Percentiles rank a stretch among this genome's conserved stretches.
phyloP scores from a whole-genome alignment of 78 protist genomes.

The Speleostelium caveatum region DNA sequence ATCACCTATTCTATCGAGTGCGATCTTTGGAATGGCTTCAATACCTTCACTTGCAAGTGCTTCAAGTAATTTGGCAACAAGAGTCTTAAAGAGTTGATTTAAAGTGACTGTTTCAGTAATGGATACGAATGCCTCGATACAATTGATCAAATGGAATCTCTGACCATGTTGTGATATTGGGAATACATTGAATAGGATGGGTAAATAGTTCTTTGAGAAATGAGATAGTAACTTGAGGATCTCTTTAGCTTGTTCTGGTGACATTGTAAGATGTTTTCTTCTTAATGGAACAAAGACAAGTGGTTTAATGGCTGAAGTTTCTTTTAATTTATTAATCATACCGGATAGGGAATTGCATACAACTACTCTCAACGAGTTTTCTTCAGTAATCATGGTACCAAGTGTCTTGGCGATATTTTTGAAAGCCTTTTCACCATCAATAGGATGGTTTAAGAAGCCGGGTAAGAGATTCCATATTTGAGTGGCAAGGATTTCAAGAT shows the following conservation, averaged over 20 bases:
- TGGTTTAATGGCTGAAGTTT: neutral
- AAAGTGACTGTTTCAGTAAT: conserved; percentile 32
- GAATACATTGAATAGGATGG: conserved; percentile 56
- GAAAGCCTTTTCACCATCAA: conserved; percentile 15
- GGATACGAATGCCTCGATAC: conserved; percentile 46
- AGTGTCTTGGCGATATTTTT: conserved; percentile 23
- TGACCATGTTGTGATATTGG: conserved; percentile 39
- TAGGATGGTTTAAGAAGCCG: conserved; percentile 60
- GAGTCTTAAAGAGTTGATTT: conserved; percentile 14
- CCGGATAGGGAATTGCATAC: conserved; percentile 22
- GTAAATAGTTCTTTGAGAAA: conserved; percentile 48
- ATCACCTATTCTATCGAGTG: neutral
- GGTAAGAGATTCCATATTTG: conserved; percentile 69
- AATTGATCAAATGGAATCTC: neutral
- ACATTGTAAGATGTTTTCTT: conserved; percentile 4
- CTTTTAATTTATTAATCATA: conserved; percentile 29
- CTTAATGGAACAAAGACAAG: conserved; percentile 6
- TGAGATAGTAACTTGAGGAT: conserved; percentile 15
- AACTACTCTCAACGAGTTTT: neutral
- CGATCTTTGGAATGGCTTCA: neutral
- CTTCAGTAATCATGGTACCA: conserved; percentile 26
- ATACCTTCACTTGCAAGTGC: conserved; percentile 43
- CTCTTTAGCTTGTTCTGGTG: conserved; percentile 7
- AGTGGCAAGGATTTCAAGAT: conserved; percentile 29
- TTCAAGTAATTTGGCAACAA: conserved; percentile 55